Evolutionary conservation across 805 yeast species (phyloP).

Genomic region (Yamadazyma tumulicola): DNA sequence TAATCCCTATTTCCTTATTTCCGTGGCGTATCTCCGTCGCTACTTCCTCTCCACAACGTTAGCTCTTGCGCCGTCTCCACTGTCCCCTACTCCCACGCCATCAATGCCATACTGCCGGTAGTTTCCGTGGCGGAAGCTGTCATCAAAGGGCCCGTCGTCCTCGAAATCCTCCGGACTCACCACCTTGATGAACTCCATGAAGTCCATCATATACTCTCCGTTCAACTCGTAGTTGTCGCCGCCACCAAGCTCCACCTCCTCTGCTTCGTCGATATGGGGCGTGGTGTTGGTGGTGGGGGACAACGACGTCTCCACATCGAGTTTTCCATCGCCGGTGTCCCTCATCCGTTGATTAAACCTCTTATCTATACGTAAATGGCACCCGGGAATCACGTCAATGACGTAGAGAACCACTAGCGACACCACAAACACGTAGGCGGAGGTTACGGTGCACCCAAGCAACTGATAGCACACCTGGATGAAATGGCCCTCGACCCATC

Average conservation of each 20-base stretch:
- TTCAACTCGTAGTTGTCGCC: constrained; percentile 38
- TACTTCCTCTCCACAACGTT: too few species aligned
- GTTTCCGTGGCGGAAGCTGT: too few species aligned
- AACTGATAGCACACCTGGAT: constrained; percentile 39
- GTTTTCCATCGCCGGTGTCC: constrained; percentile 4
- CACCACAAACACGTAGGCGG: constrained; percentile 32
- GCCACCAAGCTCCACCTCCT: constrained; percentile 32
- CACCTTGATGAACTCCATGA: constrained; percentile 36
- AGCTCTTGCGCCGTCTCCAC: too few species aligned
- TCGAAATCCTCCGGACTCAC: constrained; percentile 33
- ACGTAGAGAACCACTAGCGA: constrained; percentile 29
- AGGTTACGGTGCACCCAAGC: constrained; percentile 32
- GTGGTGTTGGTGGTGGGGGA: constrained; percentile 11
- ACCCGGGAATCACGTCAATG: constrained; percentile 38
- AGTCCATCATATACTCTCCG: constrained; percentile 40
- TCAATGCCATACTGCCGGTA: too few species aligned
- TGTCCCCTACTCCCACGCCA: too few species aligned
- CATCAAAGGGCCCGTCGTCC: constrained; percentile 17
- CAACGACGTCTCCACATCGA: constrained; percentile 13
- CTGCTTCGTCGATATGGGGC: constrained; percentile 18
- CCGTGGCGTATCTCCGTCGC: too few species aligned
- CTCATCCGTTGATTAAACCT: constrained; percentile 31
- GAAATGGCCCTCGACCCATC: constrained; percentile 41
- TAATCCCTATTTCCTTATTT: too few species aligned
- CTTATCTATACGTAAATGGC: constrained; percentile 40